Conservation (phyloP, 768 basidiomycete species). For the Jaapia argillacea region DNA sequence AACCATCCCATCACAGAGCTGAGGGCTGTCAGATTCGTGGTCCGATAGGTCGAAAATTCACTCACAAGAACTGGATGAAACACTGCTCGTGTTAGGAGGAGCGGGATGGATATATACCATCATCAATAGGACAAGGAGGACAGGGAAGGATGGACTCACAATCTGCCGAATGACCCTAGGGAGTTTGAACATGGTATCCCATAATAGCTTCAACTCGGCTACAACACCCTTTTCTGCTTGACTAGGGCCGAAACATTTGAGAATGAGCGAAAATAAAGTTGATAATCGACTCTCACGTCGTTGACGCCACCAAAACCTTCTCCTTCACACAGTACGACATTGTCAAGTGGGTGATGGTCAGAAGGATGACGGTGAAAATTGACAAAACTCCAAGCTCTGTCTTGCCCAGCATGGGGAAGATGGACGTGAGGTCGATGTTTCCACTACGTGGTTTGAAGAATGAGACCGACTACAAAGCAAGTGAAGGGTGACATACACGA, state of each 20-base stretch:
- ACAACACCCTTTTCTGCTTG: background rate
- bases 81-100: slow-evolving; percentile 42
- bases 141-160: too few relatives aligned
- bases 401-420: slow-evolving; percentile 67
- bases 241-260: too few relatives aligned
- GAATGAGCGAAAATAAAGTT: too few relatives aligned
- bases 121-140: too few relatives aligned
- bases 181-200: slow-evolving; percentile 28
- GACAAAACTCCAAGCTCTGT: slow-evolving; percentile 78
- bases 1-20: slow-evolving; percentile 69
- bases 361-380: slow-evolving; percentile 57
- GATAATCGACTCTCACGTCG: slow-evolving; percentile 21
- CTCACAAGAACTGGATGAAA: slow-evolving; percentile 74
- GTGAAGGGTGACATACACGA: slow-evolving; percentile 47
- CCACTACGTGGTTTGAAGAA: slow-evolving; percentile 39
- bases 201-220: slow-evolving; percentile 12
- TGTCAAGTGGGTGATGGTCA: slow-evolving; percentile 55
- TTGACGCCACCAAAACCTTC: slow-evolving; percentile 47
- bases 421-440: slow-evolving; percentile 60
- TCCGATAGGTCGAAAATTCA: slow-evolving; percentile 5
- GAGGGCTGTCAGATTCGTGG: slow-evolving; percentile 5
- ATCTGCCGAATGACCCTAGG: slow-evolving; percentile 35
- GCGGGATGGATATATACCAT: too few relatives aligned
- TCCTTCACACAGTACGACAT: slow-evolving; percentile 62
- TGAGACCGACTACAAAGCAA: background rate